Percentiles rank a stretch among this genome's conserved stretches.
phyloP scores from a whole-genome alignment of 768 basidiomycete species.

The Hypholoma sublateritium region DNA sequence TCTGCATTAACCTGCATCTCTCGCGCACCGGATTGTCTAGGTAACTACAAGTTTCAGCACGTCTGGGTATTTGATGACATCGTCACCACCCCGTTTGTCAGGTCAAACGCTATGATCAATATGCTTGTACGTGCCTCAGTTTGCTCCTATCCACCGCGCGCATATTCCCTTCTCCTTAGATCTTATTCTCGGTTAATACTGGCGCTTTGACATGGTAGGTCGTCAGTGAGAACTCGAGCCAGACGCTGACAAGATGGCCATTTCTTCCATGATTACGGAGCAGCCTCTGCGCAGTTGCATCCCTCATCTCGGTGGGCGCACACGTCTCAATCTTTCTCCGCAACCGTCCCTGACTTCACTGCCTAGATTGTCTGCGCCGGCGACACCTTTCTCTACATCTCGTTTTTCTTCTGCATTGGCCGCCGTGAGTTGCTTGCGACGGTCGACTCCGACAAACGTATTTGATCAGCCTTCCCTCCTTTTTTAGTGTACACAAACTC shows the following conservation, averaged over 20 bases:
- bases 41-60: constrained; percentile 15
- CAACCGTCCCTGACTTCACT: background rate
- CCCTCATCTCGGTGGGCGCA: constrained; percentile 47
- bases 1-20: constrained; percentile 36
- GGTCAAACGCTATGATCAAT: constrained; percentile 46
- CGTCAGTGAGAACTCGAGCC: background rate
- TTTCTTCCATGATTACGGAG: constrained; percentile 1
- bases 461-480: too few relatives aligned
- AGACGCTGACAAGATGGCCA: background rate
- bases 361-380: constrained; percentile 48
- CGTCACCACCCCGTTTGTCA: constrained; percentile 15
- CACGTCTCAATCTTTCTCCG: background rate
- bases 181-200: constrained; percentile 44
- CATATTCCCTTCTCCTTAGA: constrained; percentile 23
- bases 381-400: constrained; percentile 53
- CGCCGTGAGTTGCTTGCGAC: constrained; percentile 41
- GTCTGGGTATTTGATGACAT: too few relatives aligned
- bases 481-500: too few relatives aligned
- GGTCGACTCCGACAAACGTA: too few relatives aligned
- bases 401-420: constrained; percentile 61
- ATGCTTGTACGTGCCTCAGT: constrained; percentile 31
- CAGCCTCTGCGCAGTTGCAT: constrained; percentile 54
- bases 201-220: constrained; percentile 37
- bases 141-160: background rate
- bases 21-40: constrained; percentile 47